A percentile compares a stretch with the other conserved stretches of the same genome.
Conservation (phyloP, 306 rosid species). For the Comarum palustre region DNA sequence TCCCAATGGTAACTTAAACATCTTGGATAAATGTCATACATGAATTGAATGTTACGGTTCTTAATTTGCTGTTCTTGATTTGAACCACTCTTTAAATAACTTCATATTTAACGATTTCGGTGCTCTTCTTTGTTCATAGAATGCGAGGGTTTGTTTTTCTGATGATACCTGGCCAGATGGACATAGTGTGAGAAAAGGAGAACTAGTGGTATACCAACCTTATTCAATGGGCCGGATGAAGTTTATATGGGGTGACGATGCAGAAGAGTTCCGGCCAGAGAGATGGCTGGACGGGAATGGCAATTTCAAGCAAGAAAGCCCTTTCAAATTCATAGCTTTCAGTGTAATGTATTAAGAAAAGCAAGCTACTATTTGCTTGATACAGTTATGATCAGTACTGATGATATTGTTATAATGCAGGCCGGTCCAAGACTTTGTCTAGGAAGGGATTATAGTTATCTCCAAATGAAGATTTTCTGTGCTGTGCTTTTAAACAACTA, state of each 20-base stretch:
- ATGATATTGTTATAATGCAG: not conserved
- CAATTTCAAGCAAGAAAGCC: not conserved
- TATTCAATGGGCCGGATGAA: not conserved
- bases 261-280: not conserved
- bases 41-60: not conserved
- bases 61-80: not conserved
- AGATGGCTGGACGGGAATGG: not conserved
- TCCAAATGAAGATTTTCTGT: not conserved
- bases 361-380: not conserved
- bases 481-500: not conserved
- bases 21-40: not conserved
- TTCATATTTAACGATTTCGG: not conserved
- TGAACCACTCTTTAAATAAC: not conserved
- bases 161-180: slow-evolving; percentile 2
- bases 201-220: not conserved
- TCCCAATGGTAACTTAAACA: not conserved
- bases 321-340: not conserved
- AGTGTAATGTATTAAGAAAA: not conserved
- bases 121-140: not conserved
- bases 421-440: not conserved
- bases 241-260: not conserved
- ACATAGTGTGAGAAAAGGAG: not conserved
- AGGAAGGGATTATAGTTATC: not conserved
- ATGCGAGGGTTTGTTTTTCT: not conserved
- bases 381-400: not conserved